These are phyloP conservation scores for Millerago galiae DNA, from an alignment of 805 yeast species.

Conservation along the genomic window DNA sequence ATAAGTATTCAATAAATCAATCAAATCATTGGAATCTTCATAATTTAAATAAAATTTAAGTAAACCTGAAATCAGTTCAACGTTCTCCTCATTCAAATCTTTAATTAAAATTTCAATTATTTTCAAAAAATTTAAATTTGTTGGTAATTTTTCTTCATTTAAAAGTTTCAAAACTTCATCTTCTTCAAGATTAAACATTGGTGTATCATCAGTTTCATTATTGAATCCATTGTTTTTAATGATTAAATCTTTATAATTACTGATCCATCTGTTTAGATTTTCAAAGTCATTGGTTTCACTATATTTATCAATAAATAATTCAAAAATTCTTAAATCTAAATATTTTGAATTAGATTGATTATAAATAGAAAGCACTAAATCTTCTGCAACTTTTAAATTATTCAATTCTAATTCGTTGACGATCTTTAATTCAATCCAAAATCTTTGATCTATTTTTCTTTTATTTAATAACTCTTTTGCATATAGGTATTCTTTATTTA, in stretches of 20 bases:
- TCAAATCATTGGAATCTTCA: background rate
- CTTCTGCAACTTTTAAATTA: conserved; percentile 31
- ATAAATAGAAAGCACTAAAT: conserved; percentile 24
- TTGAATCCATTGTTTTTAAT: conserved; percentile 19
- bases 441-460: conserved; percentile 36
- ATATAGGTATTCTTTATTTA: conserved; percentile 25
- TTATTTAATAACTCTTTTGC: conserved; percentile 34
- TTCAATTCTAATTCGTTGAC: conserved; percentile 31
- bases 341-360: conserved; percentile 25
- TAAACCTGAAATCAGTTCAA: conserved; percentile 11
- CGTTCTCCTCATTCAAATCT: background rate
- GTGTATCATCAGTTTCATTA: conserved; percentile 1
- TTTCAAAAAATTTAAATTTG: conserved; percentile 21
- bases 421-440: conserved; percentile 50
- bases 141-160: conserved; percentile 23
- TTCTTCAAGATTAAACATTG: conserved; percentile 16
- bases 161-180: conserved; percentile 25
- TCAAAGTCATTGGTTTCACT: conserved; percentile 21
- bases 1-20: background rate
- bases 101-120: conserved; percentile 23
- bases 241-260: conserved; percentile 22
- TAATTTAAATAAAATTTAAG: conserved; percentile 22
- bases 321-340: conserved; percentile 31
- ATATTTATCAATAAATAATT: conserved; percentile 30
- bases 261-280: conserved; percentile 29